A percentile compares a stretch with the other conserved stretches of the same genome.
phyloP scores from a whole-genome alignment of 2,329 filamentous ascomycete species.

The Septoria petroselini region DNA sequence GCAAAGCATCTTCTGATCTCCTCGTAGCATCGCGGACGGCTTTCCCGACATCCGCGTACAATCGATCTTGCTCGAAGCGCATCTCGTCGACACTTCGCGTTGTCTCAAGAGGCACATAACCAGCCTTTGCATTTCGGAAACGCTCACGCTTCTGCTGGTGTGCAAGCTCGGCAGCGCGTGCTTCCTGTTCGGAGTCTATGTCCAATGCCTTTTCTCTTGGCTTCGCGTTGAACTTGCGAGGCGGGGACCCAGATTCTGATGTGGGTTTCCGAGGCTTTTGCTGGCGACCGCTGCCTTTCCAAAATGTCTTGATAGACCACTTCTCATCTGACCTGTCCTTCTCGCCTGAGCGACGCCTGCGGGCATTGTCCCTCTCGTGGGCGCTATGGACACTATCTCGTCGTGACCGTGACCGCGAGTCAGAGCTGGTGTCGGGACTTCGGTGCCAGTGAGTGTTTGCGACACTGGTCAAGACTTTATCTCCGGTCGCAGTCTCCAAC shows the following conservation, averaged over 20 bases:
- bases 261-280: neutral
- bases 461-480: neutral
- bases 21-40: constrained; percentile 4
- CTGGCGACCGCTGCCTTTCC: constrained; percentile 4
- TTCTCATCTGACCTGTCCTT: neutral
- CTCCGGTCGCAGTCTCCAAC: constrained; percentile 1
- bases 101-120: neutral
- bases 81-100: neutral
- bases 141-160: constrained; percentile 4
- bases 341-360: neutral
- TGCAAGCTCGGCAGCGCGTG: neutral
- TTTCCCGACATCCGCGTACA: constrained; percentile 2
- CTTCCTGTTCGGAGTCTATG: neutral
- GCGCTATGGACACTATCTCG: neutral
- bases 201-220: neutral
- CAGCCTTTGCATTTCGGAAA: constrained; percentile 5
- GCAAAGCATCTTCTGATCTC: neutral
- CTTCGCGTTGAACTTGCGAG: neutral
- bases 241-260: neutral
- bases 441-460: neutral
- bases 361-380: too few species aligned
- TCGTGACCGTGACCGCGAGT: neutral
- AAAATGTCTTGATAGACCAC: constrained; percentile 7
- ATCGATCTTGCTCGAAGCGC: constrained; percentile 2
- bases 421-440: neutral